Evolutionary conservation across 768 basidiomycete species (phyloP), one percentile per base, ranked within the genome.

Genomic region (Termitomyces sp.): DNA sequence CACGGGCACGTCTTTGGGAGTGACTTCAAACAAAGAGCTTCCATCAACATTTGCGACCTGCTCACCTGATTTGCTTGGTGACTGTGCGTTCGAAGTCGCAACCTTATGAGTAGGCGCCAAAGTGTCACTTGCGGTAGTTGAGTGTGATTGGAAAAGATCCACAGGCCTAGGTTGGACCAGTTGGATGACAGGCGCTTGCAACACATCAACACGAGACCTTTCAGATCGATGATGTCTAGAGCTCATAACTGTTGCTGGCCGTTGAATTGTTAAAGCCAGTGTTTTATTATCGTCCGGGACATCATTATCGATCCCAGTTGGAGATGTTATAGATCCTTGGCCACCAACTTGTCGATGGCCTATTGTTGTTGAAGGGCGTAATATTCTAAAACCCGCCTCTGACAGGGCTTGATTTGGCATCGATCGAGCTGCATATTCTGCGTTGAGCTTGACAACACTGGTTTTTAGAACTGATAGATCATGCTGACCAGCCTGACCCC

Each of bases 321-420:
- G 9, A 10, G 15, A 13, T 32, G 52, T 29, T 12, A 46, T 25
- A 50, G 42, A 41, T 27, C 13, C 49, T 47, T 54, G 50, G 16
- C 20, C 41, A 12, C 27, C 42, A 27, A 20, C 32, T 41, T 59
- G 68, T 22, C 54, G 62, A 46, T 54, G 52, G 13, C 59, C 61
- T 53, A 54, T 54, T 15, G 52, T 54, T 6, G 63, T 63, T 13
- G 57, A 56, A 36, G 62, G 58, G 16, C 57, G 56, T n/a, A 31
- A 48, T 29, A 58, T 44, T 9, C 50, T 33, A 36, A 45, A 7
- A 31, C 50, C 49, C 15, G 36, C 33, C 13, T 53, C 44, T 22
- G 35, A 12, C 16, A 29, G 50, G n/a, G 11, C 16, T 22, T 33
- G 33, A 1, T 40, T 33, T 15, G 43, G 33, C 0, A 32, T 23